Conservation (phyloP, 2,329 filamentous ascomycete species). For the Hymenoscyphus scutula region DNA sequence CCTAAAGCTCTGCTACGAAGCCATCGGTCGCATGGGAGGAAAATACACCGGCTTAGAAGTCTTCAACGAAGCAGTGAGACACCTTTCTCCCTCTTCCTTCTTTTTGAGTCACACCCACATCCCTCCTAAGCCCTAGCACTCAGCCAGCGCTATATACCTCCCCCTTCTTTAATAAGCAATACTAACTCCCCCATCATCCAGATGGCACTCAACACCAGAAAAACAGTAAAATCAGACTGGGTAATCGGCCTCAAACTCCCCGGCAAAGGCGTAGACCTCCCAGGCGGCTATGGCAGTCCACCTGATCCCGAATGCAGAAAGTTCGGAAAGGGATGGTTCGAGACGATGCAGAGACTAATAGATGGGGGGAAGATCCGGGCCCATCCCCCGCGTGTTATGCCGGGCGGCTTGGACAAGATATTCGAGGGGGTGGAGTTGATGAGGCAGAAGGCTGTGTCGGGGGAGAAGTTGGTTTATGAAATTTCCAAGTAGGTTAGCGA, state of each 20-base stretch:
- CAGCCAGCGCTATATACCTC: too few species aligned
- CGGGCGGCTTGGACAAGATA: slow-evolving; percentile 16
- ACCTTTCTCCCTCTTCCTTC: too few species aligned
- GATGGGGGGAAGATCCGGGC: slow-evolving; percentile 13
- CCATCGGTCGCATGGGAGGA: slow-evolving; percentile 36
- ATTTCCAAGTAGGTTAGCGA: neutral
- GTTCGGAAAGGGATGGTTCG: slow-evolving; percentile 13
- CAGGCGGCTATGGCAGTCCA: slow-evolving; percentile 24
- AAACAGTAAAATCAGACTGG: slow-evolving; percentile 22
- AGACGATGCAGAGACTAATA: slow-evolving; percentile 9
- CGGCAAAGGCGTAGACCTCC: slow-evolving; percentile 28
- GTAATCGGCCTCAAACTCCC: slow-evolving; percentile 31
- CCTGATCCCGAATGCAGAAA: slow-evolving; percentile 18
- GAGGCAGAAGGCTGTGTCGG: slow-evolving; percentile 14
- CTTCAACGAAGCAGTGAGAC: too few species aligned
- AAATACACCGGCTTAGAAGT: slow-evolving; percentile 21
- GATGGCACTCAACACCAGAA: neutral
- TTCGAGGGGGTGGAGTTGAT: slow-evolving; percentile 18
- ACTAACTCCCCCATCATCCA: too few species aligned
- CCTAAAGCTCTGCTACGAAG: slow-evolving; percentile 37
- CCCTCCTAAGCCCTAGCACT: too few species aligned
- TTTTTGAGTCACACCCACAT: too few species aligned
- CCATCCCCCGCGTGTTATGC: slow-evolving; percentile 13
- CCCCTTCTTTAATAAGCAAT: too few species aligned
- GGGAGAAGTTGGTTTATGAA: slow-evolving; percentile 24